These are phyloP conservation scores for Penstemon newberryi DNA, from an alignment of 257 asterid species.

Conservation along the genomic window DNA sequence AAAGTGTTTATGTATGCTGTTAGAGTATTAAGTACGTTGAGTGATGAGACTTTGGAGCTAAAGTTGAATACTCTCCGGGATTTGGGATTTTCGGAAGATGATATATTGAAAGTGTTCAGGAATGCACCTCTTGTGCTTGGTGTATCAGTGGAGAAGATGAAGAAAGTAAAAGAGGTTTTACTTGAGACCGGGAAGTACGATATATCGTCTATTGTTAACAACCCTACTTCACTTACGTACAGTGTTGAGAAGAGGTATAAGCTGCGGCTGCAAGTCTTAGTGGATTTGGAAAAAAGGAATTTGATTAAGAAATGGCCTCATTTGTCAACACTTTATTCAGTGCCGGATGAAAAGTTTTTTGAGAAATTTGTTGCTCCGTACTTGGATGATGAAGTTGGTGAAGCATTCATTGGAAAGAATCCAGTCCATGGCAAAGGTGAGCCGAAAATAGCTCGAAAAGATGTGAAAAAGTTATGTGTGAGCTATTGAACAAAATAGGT, in stretches of 20 bases:
- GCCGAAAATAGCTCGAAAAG: too few relatives aligned
- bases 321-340: not conserved
- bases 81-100: conserved; percentile 23
- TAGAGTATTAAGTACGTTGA: conserved; percentile 12
- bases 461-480: too few relatives aligned
- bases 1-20: conserved; percentile 20
- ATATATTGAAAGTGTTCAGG: conserved; percentile 2
- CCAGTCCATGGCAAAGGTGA: too few relatives aligned
- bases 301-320: not conserved
- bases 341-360: conserved; percentile 1
- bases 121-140: not conserved
- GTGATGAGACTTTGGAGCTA: conserved; percentile 2
- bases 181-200: conserved; percentile 12
- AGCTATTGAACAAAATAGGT: too few relatives aligned
- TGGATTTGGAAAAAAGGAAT: conserved; percentile 1
- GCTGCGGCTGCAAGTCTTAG: conserved; percentile 6
- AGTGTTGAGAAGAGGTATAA: conserved; percentile 20
- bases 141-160: not conserved
- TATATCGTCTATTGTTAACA: conserved; percentile 5
- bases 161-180: conserved; percentile 8
- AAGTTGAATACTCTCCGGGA: conserved; percentile 13
- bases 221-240: not conserved
- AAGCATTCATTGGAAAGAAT: not conserved
- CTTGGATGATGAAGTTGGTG: conserved; percentile 19
- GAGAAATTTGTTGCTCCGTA: conserved; percentile 13